These are phyloP conservation scores for Globisporangium uncinulatum DNA, from an alignment of 352 stramenopile species.

Conservation along the genomic window DNA sequence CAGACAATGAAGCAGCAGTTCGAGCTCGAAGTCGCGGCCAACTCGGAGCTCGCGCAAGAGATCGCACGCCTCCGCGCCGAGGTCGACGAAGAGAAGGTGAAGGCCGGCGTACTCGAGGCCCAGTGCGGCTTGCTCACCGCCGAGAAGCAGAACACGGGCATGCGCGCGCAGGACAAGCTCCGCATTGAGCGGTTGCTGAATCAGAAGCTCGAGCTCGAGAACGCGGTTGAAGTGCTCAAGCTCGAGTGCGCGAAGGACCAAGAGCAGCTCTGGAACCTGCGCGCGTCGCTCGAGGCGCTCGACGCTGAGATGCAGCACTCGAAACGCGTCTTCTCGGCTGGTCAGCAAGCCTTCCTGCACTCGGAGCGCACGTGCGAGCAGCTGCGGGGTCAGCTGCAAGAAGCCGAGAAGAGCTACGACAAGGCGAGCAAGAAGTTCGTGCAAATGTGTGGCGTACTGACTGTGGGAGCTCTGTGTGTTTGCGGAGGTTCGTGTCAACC, in stretches of 20 bases:
- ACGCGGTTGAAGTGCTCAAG: slow-evolving; percentile 47
- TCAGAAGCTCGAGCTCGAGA: slow-evolving; percentile 75
- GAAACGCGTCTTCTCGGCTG: slow-evolving; percentile 72
- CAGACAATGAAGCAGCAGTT: slow-evolving; percentile 69
- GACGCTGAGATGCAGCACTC: slow-evolving; percentile 74
- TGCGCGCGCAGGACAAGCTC: slow-evolving; percentile 75
- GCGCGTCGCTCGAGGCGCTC: slow-evolving; percentile 57
- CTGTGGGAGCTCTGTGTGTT: no score
- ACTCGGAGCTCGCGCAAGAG: slow-evolving; percentile 26
- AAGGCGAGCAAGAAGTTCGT: slow-evolving; percentile 68
- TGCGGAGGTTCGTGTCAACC: no score
- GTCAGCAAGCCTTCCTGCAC: slow-evolving; percentile 72
- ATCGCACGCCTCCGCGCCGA: slow-evolving; percentile 28
- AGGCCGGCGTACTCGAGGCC: slow-evolving; percentile 55
- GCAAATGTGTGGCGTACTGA: background rate
- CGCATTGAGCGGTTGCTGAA: slow-evolving; percentile 73
- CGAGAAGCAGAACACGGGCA: slow-evolving; percentile 73
- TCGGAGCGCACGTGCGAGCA: slow-evolving; percentile 68
- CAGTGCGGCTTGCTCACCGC: slow-evolving; percentile 58
- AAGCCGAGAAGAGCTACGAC: slow-evolving; percentile 73
- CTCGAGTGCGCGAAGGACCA: slow-evolving; percentile 54
- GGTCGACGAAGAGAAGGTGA: slow-evolving; percentile 56
- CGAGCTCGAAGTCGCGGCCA: slow-evolving; percentile 45
- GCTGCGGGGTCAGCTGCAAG: slow-evolving; percentile 52
- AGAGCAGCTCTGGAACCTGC: slow-evolving; percentile 65